Evolutionary conservation across 495 filamentous ascomycete genomes (phyloP).

Genomic region (Lepraria neglecta): DNA sequence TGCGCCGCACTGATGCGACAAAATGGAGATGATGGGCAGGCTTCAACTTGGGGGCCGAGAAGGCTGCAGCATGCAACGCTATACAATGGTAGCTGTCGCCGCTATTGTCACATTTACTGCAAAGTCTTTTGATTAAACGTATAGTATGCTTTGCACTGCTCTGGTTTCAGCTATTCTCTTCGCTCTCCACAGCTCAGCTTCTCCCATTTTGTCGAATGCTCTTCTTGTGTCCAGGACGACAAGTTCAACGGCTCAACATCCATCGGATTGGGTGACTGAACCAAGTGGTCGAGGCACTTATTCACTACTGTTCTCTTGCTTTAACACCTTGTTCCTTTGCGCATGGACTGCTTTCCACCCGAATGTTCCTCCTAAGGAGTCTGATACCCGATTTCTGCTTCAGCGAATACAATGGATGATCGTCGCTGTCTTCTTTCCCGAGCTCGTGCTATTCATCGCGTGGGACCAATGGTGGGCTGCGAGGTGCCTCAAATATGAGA

Average conservation of each 20-base stretch:
- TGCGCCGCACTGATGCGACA: neutral
- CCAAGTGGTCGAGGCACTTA: slow-evolving; percentile 32
- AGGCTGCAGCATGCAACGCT: neutral
- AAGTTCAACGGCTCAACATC: neutral
- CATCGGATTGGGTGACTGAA: slow-evolving; percentile 24
- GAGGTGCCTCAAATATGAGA: neutral
- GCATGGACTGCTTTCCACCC: slow-evolving; percentile 31
- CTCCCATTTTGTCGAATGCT: neutral
- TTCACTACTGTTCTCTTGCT: slow-evolving; percentile 30
- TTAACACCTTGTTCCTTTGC: slow-evolving; percentile 31
- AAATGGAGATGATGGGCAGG: neutral
- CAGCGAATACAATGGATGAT: slow-evolving; percentile 13
- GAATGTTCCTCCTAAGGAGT: slow-evolving; percentile 26
- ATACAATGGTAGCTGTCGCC: no score
- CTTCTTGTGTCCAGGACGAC: neutral
- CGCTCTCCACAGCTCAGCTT: neutral
- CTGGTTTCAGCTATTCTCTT: neutral
- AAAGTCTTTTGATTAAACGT: neutral
- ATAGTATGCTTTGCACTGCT: neutral
- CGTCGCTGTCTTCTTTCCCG: slow-evolving; percentile 19
- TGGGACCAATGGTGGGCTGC: slow-evolving; percentile 17
- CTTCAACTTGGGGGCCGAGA: slow-evolving; percentile 1
- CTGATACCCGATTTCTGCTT: neutral
- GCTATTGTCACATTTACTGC: no score
- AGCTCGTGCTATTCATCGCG: slow-evolving; percentile 18